Conservation (phyloP, 805 yeast species). For the Sugiyamaella marilandica region DNA sequence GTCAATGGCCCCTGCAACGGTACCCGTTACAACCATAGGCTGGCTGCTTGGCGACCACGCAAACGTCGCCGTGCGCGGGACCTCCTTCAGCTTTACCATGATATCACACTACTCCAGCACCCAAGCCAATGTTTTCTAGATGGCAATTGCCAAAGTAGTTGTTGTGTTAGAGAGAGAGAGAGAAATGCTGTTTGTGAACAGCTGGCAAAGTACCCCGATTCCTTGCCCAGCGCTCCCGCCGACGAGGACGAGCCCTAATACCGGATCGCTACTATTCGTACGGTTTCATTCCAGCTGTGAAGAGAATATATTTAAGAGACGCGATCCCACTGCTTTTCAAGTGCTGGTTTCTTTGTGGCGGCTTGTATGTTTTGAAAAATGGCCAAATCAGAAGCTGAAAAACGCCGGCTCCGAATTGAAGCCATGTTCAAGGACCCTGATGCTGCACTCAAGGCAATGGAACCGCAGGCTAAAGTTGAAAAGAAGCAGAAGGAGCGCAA, state of each 20-base stretch:
- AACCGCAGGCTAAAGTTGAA: neutral
- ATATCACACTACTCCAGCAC: neutral
- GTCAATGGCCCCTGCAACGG: slow-evolving; percentile 95
- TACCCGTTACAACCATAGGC: slow-evolving; percentile 83
- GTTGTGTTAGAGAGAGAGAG: neutral
- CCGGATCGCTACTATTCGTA: neutral
- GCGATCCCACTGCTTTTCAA: neutral
- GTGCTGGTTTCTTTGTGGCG: neutral
- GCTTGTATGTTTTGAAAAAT: too few species aligned
- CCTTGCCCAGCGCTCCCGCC: neutral
- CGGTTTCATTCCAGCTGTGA: neutral
- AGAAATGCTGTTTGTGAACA: neutral
- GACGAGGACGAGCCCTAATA: neutral
- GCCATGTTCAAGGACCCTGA: slow-evolving; percentile 15
- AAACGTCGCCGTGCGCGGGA: slow-evolving; percentile 83
- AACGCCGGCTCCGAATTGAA: slow-evolving; percentile 18
- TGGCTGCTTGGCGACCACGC: slow-evolving; percentile 78
- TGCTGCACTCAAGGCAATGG: slow-evolving; percentile 10
- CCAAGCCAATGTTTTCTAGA: neutral
- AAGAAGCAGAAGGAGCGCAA: slow-evolving; percentile 1
- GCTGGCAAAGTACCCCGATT: slow-evolving; percentile 1
- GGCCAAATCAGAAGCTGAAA: slow-evolving; percentile 1
- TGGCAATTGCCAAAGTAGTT: neutral
- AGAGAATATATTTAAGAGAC: neutral
- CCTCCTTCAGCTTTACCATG: slow-evolving; percentile 82